Base-by-base conservation (phyloP, 176 grass and related monocot species). In the Phragmites australis region DNA sequence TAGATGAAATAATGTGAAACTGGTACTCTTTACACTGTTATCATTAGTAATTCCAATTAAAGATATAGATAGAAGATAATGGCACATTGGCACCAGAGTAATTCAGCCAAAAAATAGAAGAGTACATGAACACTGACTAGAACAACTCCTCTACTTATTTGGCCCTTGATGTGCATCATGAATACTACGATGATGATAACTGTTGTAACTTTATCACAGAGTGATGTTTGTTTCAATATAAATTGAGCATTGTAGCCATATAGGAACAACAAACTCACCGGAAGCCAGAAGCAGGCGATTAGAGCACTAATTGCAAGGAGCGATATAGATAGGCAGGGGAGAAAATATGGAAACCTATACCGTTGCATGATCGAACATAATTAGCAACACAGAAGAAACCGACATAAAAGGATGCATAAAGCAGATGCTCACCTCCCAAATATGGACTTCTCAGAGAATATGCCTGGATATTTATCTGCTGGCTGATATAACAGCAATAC, bases 261-360 rank as follows among this genome's bases (percentile, higher is more conserved):
- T 78, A 46, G 21, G 58, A 72, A 14, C 6, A 47, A 39, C 8
- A 52, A 67, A 81, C 90, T 92, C 70, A 89, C 90, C 67, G 87
- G 91, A 54, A 93, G 81, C 91, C 91, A 93, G 50, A 93, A 82
- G 62, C 80, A 87, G 52, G 81, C 76, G 60, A 93, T 23, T 70
- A 87, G 62, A 81, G 83, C 70, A 61, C 43, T 6, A 70, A 44
- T 37, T 32, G 87, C 65, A 54, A 93, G 67, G 49, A 89, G 59
- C n/a, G 87, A 89, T 65, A 93, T 87, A 63, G 46, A 84, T 46
- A 93, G 42, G 71, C 90, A 93, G 2, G 91, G 91, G 19, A 93
- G 72, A 74, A 89, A 89, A 56, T 93, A 93, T 2, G 88, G 91
- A 93, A 93, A 90, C 77, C 91, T 93, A 72, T 65, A 93, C 61